phyloP scores from a whole-genome alignment of 2,329 filamentous ascomycete genomes.

The Microthyrium microscopicum region DNA sequence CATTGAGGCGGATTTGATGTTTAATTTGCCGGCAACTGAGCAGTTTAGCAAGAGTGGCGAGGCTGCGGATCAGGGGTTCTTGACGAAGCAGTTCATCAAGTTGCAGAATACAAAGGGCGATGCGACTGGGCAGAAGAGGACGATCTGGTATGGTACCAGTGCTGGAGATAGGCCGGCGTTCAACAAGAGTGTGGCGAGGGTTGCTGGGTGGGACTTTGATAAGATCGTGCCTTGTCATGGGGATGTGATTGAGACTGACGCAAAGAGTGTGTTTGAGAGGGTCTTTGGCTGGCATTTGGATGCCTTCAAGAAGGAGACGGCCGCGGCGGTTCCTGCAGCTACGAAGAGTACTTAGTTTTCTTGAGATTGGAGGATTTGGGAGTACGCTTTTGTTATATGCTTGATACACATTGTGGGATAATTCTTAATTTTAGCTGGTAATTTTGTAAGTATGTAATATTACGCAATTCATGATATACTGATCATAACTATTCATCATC shows the following conservation, averaged over 20 bases:
- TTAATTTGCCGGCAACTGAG: conserved; percentile 77
- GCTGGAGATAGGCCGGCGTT: conserved; percentile 48
- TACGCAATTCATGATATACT: no score
- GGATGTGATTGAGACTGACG: conserved; percentile 62
- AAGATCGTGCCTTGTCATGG: conserved; percentile 85
- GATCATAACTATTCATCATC: conserved; percentile 1
- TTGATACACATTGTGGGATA: no score
- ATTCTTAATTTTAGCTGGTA: no score
- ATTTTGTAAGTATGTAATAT: no score
- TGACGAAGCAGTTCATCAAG: conserved; percentile 38
- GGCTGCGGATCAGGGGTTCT: conserved; percentile 35
- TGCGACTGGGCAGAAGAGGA: conserved; percentile 60
- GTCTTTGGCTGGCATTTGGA: conserved; percentile 72
- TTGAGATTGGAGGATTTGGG: no score
- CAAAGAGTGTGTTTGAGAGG: conserved; percentile 59
- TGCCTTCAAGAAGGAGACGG: conserved; percentile 19
- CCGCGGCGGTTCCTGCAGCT: no score
- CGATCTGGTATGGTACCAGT: conserved; percentile 62
- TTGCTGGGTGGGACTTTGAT: conserved; percentile 69
- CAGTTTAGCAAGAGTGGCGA: conserved; percentile 49
- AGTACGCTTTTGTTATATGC: no score
- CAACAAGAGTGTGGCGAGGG: conserved; percentile 49
- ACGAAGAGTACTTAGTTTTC: no score
- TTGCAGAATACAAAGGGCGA: conserved; percentile 44
- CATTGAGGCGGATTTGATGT: conserved; percentile 79